Percentiles rank a stretch among this genome's conserved stretches.
Conservation (phyloP, 495 filamentous ascomycete species). For the Parmelia sp. region DNA sequence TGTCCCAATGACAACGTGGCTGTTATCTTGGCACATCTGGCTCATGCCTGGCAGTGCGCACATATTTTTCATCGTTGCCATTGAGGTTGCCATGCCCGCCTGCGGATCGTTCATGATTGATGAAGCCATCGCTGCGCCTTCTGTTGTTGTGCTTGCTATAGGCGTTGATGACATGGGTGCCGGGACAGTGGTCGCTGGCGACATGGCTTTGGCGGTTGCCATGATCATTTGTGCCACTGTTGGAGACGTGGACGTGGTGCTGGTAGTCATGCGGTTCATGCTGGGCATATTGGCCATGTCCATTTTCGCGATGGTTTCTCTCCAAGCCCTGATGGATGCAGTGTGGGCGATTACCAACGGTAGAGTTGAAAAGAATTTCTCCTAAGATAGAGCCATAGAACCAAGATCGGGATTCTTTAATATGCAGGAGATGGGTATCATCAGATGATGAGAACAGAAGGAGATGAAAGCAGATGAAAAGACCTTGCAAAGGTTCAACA, state of each 20-base stretch:
- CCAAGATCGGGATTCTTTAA: too few relatives aligned
- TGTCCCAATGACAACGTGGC: neutral
- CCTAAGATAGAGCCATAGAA: neutral
- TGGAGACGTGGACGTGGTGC: neutral
- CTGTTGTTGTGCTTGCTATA: neutral
- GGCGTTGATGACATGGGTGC: neutral
- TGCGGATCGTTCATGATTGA: slow-evolving; percentile 3
- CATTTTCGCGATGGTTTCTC: neutral
- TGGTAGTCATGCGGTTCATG: slow-evolving; percentile 1
- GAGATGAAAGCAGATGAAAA: neutral
- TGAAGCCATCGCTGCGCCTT: slow-evolving; percentile 1
- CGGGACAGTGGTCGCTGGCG: neutral
- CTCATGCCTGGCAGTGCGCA: slow-evolving; percentile 8
- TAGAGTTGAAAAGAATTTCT: too few relatives aligned
- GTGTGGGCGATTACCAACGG: neutral
- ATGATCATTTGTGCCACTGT: too few relatives aligned
- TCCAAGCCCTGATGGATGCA: neutral
- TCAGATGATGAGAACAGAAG: neutral
- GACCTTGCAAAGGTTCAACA: neutral
- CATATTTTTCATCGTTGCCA: slow-evolving; percentile 11
- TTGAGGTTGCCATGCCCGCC: slow-evolving; percentile 12
- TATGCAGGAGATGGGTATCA: neutral
- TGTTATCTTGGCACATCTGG: slow-evolving; percentile 9
- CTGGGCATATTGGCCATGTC: slow-evolving; percentile 10
- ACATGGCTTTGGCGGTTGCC: too few relatives aligned